Evolutionary conservation across 805 yeast species (phyloP), one percentile per base, ranked within the genome.

Genomic region (Naumovozyma castellii): DNA sequence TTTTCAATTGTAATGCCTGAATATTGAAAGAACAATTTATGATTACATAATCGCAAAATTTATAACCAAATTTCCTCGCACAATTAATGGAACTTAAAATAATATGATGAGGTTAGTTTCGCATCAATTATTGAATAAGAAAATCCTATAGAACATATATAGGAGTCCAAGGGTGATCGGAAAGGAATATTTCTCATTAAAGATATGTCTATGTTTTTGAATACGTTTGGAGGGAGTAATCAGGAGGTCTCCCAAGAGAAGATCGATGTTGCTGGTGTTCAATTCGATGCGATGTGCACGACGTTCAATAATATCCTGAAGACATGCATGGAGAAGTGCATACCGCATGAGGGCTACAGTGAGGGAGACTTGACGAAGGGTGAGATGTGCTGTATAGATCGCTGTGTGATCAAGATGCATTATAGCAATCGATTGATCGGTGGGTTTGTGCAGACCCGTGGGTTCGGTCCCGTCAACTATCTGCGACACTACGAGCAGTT

Each of bases 321-420:
- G 28, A 69, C 72, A 3, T 90, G 97, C 59, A 68, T 72, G 16
- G 52, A 61, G 42, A 92, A 92, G 61, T 92, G 98, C 62, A 72
- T 92, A 32, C 80, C 82, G 10, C 57, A 51, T n/a, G 75, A 69
- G n/a, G 84, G 80, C 47, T 88, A 83, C 62, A 84, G 85, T 13
- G 97, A 90, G 51, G 71, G 75, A 8, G 97, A 90, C 18, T 66
- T 88, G 40, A 78, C 76, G 47, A 86, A 87, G 53, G 97, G 95
- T 29, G 97, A 88, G 57, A 62, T 69, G 43, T 71, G 75, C 34
- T 90, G 97, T 58, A 65, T 84, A 9, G 95, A 87, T 59, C 68
- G 97, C 44, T 88, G 97, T 64, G 90, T 84, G 34, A 63, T 77
- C 46, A 88, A 88, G 60, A 87, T 80, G 61, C 84, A 86, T 67